Percentiles rank a stretch among this genome's conserved stretches.
These are phyloP conservation scores for Aspergillus sp. DNA, from an alignment of 2,329 filamentous ascomycete genomes.

Conservation along the genomic window DNA sequence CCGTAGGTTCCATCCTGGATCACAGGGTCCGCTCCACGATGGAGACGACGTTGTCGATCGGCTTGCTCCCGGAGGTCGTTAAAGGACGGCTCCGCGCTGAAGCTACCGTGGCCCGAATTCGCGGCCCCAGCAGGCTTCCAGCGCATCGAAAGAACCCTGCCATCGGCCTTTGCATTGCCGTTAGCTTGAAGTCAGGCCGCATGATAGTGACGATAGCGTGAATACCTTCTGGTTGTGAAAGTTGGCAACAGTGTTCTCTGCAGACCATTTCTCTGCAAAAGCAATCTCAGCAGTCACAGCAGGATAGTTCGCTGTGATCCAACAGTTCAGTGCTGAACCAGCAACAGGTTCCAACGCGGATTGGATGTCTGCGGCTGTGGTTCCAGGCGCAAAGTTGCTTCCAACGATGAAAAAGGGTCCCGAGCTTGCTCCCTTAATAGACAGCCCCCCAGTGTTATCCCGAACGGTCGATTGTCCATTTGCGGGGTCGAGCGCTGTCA, in stretches of 20 bases:
- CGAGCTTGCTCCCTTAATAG: slow-evolving; percentile 46
- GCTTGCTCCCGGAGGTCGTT: slow-evolving; percentile 32
- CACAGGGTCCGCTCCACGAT: slow-evolving; percentile 26
- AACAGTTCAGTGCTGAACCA: slow-evolving; percentile 47
- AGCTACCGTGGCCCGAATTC: slow-evolving; percentile 1
- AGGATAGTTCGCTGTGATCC: slow-evolving; percentile 44
- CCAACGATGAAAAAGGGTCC: slow-evolving; percentile 52
- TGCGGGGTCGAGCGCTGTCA: slow-evolving; percentile 22
- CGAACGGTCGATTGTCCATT: slow-evolving; percentile 24
- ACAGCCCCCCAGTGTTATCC: slow-evolving; percentile 36
- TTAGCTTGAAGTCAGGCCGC: slow-evolving; percentile 9
- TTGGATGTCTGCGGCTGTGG: slow-evolving; percentile 57
- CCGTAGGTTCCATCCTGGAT: slow-evolving; percentile 34
- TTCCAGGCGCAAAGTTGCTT: slow-evolving; percentile 58
- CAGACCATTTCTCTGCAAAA: slow-evolving; percentile 47
- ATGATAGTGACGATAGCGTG: neutral
- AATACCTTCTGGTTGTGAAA: slow-evolving; percentile 56
- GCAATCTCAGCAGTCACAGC: slow-evolving; percentile 54
- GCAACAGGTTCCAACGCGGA: slow-evolving; percentile 49
- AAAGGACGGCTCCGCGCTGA: slow-evolving; percentile 19
- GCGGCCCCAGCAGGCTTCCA: slow-evolving; percentile 33
- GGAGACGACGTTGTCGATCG: slow-evolving; percentile 29
- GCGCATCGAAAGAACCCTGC: slow-evolving; percentile 50
- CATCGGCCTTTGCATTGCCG: slow-evolving; percentile 45
- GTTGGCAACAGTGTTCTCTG: slow-evolving; percentile 52